Base-by-base conservation (phyloP, 148 eudicot species). In the Rhododendron henanense region DNA sequence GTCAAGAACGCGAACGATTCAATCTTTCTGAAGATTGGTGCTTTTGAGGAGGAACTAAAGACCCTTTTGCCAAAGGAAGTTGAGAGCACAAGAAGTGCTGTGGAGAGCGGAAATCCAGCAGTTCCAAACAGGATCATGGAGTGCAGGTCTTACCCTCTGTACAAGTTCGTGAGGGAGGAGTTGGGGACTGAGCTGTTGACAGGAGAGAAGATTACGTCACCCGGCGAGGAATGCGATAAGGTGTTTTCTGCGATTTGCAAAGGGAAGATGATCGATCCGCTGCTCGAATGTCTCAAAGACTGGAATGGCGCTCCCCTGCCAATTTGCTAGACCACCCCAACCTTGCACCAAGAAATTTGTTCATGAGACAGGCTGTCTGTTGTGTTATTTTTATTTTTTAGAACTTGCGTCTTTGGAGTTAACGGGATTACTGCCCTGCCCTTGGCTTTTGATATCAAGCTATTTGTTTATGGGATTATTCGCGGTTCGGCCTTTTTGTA, bases 11-110 rank as follows among this genome's bases (percentile, higher is more conserved):
- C 51, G 1, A 81, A 67, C 41, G 39, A 84, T 44, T 84, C 84
- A 2, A 87, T 87, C 13, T 84, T 87, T 71, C 23, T 71, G 15
- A 87, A 87, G 87, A 87, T 87, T 73, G 84, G 61, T 71, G 79
- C 84, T 35, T 87, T 87, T 81, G 89, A 87, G 84, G 89, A 87
- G 44, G 89, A 87, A 33, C 39, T 87, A 31, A 87, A 80, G 83
- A 55, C 81, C 81, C 31, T 65, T 15, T 87, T 87, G 86, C 86
- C 86, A 2, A 84, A 84, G 31, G 89, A 87, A 84, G 89, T 87
- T 6, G 89, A 84, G 76, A 87, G 39, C 45, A 33, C 87, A 3
- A 45, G 88, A 83, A 48, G 16, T 82, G 88, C 85, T 28, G 83
- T 69, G 25, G 85, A 86, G 75, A 86, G 85, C 57, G 88, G 88